These are phyloP conservation scores for Prunus persica DNA, from an alignment of 306 rosid genomes.

Conservation along the genomic window DNA sequence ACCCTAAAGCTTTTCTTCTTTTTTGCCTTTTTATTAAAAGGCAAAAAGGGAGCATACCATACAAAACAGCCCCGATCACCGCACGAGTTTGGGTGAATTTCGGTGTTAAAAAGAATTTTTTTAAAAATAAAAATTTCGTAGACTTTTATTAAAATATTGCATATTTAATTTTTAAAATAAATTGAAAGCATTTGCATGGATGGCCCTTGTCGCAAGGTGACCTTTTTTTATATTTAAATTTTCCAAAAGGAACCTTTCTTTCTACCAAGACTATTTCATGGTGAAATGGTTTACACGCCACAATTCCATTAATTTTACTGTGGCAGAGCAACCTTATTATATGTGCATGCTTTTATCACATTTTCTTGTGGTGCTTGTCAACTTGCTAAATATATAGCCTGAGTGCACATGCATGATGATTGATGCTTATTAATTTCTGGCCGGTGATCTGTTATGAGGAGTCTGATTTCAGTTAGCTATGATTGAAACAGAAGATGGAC, in stretches of 20 bases:
- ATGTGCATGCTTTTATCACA: neutral
- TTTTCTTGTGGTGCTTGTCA: slow-evolving; percentile 1
- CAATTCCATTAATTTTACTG: neutral
- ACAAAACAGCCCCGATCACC: neutral
- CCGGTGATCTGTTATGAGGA: slow-evolving; percentile 24
- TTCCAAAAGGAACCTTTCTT: too few relatives aligned
- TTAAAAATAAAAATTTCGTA: too few relatives aligned
- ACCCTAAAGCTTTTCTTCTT: neutral
- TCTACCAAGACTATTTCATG: neutral
- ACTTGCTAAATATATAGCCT: slow-evolving; percentile 2
- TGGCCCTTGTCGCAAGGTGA: too few relatives aligned
- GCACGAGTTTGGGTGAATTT: neutral
- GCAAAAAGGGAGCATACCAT: neutral
- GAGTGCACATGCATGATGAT: slow-evolving; percentile 2
- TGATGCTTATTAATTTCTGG: slow-evolving; percentile 21
- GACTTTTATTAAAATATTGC: neutral
- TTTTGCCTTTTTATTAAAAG: neutral
- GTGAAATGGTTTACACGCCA: neutral
- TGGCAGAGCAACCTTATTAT: neutral
- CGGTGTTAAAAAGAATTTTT: neutral
- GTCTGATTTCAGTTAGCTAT: slow-evolving; percentile 13
- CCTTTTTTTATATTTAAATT: too few relatives aligned
- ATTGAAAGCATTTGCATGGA: neutral
- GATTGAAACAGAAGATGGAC: neutral
- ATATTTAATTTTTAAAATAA: too few relatives aligned